Conservation (phyloP, 179 eudicot species). For the Monotropa hypopitys region DNA sequence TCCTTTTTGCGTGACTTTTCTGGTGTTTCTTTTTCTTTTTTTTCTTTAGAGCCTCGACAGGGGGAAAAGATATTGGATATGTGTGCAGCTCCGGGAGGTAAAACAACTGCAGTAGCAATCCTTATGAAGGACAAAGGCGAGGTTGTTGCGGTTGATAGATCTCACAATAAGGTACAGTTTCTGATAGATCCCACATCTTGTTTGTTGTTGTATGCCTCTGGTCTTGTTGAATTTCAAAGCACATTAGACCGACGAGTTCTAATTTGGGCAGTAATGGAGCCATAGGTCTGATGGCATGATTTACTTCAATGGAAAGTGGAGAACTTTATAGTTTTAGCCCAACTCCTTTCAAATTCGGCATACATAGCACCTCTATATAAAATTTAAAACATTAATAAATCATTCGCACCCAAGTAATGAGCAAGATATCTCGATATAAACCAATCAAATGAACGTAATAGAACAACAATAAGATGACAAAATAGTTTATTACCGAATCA, state of each 20-base stretch:
- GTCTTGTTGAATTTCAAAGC: not conserved
- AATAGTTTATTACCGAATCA: too few relatives aligned
- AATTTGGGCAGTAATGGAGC: not conserved
- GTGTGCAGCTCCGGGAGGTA: constrained; percentile 99
- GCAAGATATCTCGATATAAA: too few relatives aligned
- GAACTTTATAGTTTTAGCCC: too few relatives aligned
- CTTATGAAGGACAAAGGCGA: constrained; percentile 88
- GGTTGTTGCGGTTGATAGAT: constrained; percentile 80
- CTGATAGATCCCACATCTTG: not conserved
- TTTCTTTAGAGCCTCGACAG: constrained; percentile 52
- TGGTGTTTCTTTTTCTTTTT: not conserved
- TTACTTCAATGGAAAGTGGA: too few relatives aligned
- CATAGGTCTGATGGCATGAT: too few relatives aligned
- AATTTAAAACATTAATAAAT: too few relatives aligned
- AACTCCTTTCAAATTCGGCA: too few relatives aligned
- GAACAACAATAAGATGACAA: too few relatives aligned
- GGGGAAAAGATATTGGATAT: constrained; percentile 82
- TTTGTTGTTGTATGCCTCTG: not conserved
- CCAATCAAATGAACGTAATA: too few relatives aligned
- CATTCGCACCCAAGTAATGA: too few relatives aligned
- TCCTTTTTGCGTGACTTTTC: not conserved
- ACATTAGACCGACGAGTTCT: not conserved
- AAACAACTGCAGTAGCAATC: constrained; percentile 89
- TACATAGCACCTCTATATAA: too few relatives aligned
- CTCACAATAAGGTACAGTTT: constrained; percentile 76